A percentile compares a stretch with the other conserved stretches of the same genome.
Evolutionary conservation across 345 rosid genomes (phyloP).

Genomic region (Psidium friedrichsthalianum): DNA sequence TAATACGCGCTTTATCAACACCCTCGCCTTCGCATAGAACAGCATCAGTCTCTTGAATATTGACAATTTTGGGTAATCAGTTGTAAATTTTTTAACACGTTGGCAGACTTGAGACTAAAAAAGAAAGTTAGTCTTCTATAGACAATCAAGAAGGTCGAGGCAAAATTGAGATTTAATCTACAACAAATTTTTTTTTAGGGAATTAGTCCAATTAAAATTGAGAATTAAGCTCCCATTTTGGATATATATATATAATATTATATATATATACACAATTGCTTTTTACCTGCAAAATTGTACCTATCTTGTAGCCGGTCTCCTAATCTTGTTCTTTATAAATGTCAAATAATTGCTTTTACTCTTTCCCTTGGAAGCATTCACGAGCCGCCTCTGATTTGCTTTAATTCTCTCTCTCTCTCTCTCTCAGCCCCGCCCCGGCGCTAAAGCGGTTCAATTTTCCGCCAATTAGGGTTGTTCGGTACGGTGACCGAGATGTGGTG

Average conservation of each 20-base stretch:
- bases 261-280: not conserved
- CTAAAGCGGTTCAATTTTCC: not conserved
- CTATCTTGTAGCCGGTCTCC: not conserved
- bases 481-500: not conserved
- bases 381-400: not conserved
- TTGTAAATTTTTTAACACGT: fast-evolving
- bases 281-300: not conserved
- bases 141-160: not conserved
- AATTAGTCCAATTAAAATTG: not conserved
- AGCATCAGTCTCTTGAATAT: not conserved
- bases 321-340: not conserved
- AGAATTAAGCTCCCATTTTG: not conserved
- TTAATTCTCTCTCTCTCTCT: not conserved
- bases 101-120: fast-evolving
- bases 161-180: not conserved
- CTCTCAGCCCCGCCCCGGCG: no score
- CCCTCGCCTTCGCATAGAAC: not conserved
- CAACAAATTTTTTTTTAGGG: not conserved
- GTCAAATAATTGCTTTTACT: not conserved
- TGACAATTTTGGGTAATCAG: not conserved
- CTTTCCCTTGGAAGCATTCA: not conserved
- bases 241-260: no score
- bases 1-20: fast-evolving
- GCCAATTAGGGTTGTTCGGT: not conserved
- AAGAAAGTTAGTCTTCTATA: not conserved